A percentile compares a stretch with the other conserved stretches of the same genome.
Evolutionary conservation across 2,329 filamentous ascomycete genomes (phyloP).

Genomic region (Bretziella fagacearum): DNA sequence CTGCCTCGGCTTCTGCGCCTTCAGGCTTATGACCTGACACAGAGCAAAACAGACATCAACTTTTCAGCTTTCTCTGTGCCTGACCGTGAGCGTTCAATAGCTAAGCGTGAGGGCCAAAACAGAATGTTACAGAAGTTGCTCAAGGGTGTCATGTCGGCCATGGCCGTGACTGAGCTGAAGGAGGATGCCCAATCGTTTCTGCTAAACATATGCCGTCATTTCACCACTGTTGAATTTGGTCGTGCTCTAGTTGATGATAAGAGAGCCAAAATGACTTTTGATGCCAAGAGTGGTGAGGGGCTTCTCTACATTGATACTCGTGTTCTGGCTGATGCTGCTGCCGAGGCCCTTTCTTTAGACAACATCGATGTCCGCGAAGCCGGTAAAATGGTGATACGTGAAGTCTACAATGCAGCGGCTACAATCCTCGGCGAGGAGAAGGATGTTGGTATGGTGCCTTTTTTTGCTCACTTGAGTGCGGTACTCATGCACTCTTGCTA

Average conservation of each 20-base stretch:
- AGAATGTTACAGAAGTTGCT: slow-evolving; percentile 67
- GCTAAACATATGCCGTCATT: slow-evolving; percentile 69
- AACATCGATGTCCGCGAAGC: slow-evolving; percentile 62
- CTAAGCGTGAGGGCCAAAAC: slow-evolving; percentile 77
- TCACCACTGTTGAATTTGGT: slow-evolving; percentile 78
- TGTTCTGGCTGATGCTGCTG: slow-evolving; percentile 72
- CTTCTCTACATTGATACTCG: slow-evolving; percentile 74
- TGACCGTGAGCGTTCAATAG: slow-evolving; percentile 64
- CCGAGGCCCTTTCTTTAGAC: slow-evolving; percentile 80
- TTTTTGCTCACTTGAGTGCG: slow-evolving; percentile 69
- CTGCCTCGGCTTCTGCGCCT: slow-evolving; percentile 69
- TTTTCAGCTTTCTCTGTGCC: slow-evolving; percentile 55
- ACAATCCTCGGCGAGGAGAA: slow-evolving; percentile 63
- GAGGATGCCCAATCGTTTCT: slow-evolving; percentile 60
- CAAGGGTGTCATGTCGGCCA: slow-evolving; percentile 74
- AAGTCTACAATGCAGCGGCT: slow-evolving; percentile 58
- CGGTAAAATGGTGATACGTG: slow-evolving; percentile 60
- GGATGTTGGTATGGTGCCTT: slow-evolving; percentile 57
- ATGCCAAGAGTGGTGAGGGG: slow-evolving; percentile 73
- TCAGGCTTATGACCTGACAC: slow-evolving; percentile 71
- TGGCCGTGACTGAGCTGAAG: slow-evolving; percentile 65
- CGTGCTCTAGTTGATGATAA: slow-evolving; percentile 67
- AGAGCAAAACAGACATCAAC: slow-evolving; percentile 53
- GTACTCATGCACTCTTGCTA: slow-evolving; percentile 90
- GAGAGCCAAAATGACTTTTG: slow-evolving; percentile 60